Evolutionary conservation across 495 filamentous ascomycete genomes (phyloP), one percentile per base, ranked within the genome.

Genomic region (Filosporella fistucella): DNA sequence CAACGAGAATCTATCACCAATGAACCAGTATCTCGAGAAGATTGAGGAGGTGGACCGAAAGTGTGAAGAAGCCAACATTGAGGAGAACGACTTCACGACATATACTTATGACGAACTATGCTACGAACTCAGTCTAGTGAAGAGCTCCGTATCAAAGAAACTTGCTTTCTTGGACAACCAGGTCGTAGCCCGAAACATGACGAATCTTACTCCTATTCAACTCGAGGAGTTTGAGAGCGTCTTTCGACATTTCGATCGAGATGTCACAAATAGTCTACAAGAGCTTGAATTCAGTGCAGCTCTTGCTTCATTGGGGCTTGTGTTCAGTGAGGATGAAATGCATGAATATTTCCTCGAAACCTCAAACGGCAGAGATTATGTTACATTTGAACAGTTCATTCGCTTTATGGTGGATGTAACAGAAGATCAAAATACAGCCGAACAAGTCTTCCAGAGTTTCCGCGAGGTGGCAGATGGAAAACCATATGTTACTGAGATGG

Each of bases 381-480:
- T 98, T 42, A 91, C 86, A 8, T 98, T 98, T 61, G 93, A 98
- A 68, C 94, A 96, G 65, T 98, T 98, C 62, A 98, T 98, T 65
- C 78, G 86, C 18, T 98, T 97, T 69, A 98, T 98, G 93, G 93
- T 98, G 7, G 88, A 90, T 56, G 91, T 95, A 30, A 97, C 94
- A 1, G 93, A 98, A 65, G 93, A 98, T 59, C 93, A 98, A 64
- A 96, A 97, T 58, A 95, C 89, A 14, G 94, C 93, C 17, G 93
- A 96, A 66, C 93, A 98, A 61, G 94, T 97, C 0, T 96, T 89
- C 67, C 93, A 97, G 67, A 88, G 82, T 60, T 98, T 98, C 77
- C 80, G 81, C 45, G 93, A 97, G 67, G 93, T 98, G 21, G 93
- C 93, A 11, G 93, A 98, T 73, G 94, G 94, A 35, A 98, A 97